Conservation (phyloP, 2,329 filamentous ascomycete species). For the Pseudocercospora eumusae region DNA sequence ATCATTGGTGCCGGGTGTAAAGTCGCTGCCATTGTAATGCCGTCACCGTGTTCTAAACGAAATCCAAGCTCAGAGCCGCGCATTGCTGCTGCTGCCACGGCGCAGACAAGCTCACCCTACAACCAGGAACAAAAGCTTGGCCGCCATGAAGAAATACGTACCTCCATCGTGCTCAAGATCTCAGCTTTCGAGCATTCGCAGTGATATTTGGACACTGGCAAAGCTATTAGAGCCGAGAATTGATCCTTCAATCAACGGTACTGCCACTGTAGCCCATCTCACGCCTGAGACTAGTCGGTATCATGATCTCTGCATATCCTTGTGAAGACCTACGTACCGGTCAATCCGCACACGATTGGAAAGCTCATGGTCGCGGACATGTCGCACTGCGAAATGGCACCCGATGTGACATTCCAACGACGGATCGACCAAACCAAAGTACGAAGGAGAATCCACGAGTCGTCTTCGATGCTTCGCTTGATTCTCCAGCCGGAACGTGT, state of each 20-base stretch:
- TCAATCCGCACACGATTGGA: neutral
- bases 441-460: neutral
- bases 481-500: neutral
- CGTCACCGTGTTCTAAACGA: neutral
- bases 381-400: neutral
- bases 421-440: neutral
- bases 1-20: neutral
- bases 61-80: neutral
- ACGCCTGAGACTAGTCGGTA: conserved; percentile 5
- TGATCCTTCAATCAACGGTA: neutral
- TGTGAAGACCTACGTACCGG: neutral
- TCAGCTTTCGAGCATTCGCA: neutral
- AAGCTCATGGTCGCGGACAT: neutral
- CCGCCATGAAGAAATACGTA: conserved; percentile 1
- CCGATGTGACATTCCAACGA: neutral
- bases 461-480: neutral
- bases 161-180: neutral
- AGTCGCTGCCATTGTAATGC: neutral
- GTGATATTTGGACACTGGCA: neutral
- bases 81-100: neutral
- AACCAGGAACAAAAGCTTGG: neutral
- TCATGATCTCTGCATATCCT: neutral
- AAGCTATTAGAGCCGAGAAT: neutral
- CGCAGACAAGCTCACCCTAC: conserved; percentile 2
- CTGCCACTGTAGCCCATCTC: neutral